Percentiles rank a stretch among this genome's conserved stretches.
These are phyloP conservation scores for Citeromyces siamensis DNA, from an alignment of 1,139 yeast genomes.

Conservation along the genomic window DNA sequence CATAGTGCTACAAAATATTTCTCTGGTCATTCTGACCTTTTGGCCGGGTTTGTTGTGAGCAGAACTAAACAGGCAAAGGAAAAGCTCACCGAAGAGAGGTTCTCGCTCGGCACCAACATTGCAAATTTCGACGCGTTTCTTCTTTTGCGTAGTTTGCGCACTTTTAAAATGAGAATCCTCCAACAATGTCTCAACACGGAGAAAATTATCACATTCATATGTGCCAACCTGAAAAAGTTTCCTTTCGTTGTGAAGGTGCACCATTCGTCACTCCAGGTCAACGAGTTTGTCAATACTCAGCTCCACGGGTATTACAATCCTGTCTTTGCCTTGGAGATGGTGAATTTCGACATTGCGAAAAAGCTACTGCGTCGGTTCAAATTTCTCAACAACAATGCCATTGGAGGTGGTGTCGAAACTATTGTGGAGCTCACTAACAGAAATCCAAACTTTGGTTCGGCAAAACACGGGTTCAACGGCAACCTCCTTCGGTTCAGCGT, in stretches of 20 bases:
- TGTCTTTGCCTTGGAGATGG: slow-evolving; percentile 56
- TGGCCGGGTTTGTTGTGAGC: slow-evolving; percentile 73
- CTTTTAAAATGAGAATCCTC: slow-evolving; percentile 60
- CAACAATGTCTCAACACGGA: slow-evolving; percentile 59
- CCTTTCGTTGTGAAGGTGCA: slow-evolving; percentile 37
- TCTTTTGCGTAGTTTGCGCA: slow-evolving; percentile 66
- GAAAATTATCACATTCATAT: slow-evolving; percentile 44
- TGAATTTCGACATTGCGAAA: slow-evolving; percentile 42
- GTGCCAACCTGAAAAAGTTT: slow-evolving; percentile 30
- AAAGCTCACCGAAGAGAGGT: slow-evolving; percentile 45
- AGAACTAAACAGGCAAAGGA: slow-evolving; percentile 32
- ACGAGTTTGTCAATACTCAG: slow-evolving; percentile 47
- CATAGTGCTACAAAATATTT: slow-evolving; percentile 90
- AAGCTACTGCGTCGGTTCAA: slow-evolving; percentile 50
- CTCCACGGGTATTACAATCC: slow-evolving; percentile 62
- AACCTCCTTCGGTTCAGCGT: slow-evolving; percentile 61
- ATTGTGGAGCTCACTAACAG: slow-evolving; percentile 60
- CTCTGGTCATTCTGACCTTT: slow-evolving; percentile 85
- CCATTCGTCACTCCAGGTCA: slow-evolving; percentile 71
- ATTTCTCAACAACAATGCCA: slow-evolving; percentile 76
- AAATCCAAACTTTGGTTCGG: slow-evolving; percentile 16
- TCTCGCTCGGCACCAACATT: slow-evolving; percentile 68
- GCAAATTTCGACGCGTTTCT: slow-evolving; percentile 72
- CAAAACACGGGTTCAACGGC: slow-evolving; percentile 24
- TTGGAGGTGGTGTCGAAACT: slow-evolving; percentile 78